Conservation (phyloP, 2,329 filamentous ascomycete species). For the Didymella segeticola region DNA sequence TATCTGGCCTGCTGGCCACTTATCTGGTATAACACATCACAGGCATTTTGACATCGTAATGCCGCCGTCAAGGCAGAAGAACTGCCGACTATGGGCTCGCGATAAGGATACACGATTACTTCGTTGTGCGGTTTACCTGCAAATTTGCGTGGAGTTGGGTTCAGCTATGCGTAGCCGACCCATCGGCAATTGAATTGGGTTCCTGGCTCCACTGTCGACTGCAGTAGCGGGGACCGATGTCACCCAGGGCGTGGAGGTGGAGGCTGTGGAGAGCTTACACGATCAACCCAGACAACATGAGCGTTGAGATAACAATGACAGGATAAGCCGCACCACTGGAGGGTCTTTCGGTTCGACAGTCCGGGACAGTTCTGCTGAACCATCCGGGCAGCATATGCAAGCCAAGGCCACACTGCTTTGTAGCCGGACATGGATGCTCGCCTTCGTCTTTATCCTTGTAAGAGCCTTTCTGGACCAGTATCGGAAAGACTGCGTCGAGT, state of each 20-base stretch:
- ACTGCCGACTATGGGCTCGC: constrained; percentile 11
- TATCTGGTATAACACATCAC: constrained; percentile 1
- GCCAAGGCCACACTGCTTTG: background rate
- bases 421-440: background rate
- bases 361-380: background rate
- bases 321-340: constrained; percentile 6
- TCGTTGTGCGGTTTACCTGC: constrained; percentile 1
- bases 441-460: background rate
- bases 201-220: constrained; percentile 11
- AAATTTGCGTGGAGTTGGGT: constrained; percentile 11
- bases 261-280: constrained; percentile 7
- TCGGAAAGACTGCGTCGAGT: background rate
- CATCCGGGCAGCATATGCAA: background rate
- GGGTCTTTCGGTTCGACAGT: constrained; percentile 3
- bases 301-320: constrained; percentile 17
- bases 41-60: constrained; percentile 10
- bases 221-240: constrained; percentile 30
- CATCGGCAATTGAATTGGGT: constrained; percentile 8
- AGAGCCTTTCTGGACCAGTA: background rate
- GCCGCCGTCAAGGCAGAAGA: constrained; percentile 2
- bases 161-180: constrained; percentile 13
- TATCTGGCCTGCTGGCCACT: too few species aligned
- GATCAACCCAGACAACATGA: constrained; percentile 1
- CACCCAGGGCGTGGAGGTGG: constrained; percentile 31
- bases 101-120: constrained; percentile 25